Conservation (phyloP, 306 rosid species). For the Glycine soja region DNA sequence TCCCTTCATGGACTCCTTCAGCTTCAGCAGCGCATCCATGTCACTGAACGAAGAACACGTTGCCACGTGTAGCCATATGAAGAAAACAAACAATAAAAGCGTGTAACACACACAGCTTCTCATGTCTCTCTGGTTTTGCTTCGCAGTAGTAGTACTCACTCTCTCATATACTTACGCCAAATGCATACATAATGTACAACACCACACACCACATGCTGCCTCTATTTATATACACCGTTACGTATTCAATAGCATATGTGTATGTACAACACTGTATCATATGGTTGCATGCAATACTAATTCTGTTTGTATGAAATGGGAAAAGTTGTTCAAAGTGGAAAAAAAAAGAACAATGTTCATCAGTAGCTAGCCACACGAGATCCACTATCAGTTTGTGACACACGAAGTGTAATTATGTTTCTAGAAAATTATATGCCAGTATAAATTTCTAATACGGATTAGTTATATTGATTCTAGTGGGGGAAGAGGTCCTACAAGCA, state of each 20-base stretch:
- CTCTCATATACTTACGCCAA: too few species aligned
- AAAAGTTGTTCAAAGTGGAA: background rate
- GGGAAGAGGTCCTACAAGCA: background rate
- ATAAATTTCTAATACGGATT: background rate
- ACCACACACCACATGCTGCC: background rate
- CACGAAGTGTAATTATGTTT: background rate
- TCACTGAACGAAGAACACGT: slow-evolving; percentile 51
- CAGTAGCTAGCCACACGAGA: background rate
- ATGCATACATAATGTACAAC: background rate
- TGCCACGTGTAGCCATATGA: slow-evolving; percentile 34
- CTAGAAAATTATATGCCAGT: background rate
- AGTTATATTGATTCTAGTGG: background rate
- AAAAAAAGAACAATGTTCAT: background rate
- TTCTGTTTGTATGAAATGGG: background rate
- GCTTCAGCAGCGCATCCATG: slow-evolving; percentile 62
- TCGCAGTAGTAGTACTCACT: too few species aligned
- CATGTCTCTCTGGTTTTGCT: too few species aligned
- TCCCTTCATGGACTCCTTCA: slow-evolving; percentile 64
- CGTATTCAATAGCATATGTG: background rate
- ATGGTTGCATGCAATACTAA: background rate
- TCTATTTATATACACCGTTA: slow-evolving; percentile 14
- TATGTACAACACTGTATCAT: background rate
- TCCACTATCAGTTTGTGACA: background rate
- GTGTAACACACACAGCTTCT: too few species aligned
- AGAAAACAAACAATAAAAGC: too few species aligned